These are phyloP conservation scores for Chloropicon primus DNA, from an alignment of 139 green algal species.

Conservation along the genomic window DNA sequence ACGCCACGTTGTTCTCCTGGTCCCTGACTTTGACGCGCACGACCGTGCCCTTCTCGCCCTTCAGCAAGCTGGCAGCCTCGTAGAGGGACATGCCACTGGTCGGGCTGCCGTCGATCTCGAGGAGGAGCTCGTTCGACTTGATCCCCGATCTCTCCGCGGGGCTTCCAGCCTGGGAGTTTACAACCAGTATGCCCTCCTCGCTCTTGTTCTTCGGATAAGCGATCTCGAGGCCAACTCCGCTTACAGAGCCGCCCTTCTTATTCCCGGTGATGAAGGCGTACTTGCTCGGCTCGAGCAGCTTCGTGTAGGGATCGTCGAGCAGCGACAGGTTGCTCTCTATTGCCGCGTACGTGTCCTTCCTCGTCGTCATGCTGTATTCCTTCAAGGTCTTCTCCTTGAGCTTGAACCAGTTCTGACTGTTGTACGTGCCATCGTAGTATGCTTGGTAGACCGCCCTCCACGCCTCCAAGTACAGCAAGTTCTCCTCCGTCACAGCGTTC, in stretches of 20 bases:
- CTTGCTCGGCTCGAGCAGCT: neutral
- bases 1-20: neutral
- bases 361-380: neutral
- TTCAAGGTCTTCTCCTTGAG: neutral
- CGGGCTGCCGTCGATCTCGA: neutral
- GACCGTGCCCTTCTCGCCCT: neutral
- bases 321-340: neutral
- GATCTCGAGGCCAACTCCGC: neutral
- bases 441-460: neutral
- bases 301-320: neutral
- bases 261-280: neutral
- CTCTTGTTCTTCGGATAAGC: neutral
- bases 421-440: neutral
- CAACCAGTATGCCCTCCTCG: neutral
- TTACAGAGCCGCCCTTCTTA: neutral
- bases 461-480: neutral
- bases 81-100: neutral
- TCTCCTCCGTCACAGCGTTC: neutral
- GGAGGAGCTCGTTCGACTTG: neutral
- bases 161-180: neutral
- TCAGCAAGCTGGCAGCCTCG: neutral
- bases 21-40: neutral
- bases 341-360: neutral
- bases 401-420: neutral
- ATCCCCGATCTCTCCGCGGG: neutral